Conservation (phyloP, 345 rosid species). For the Syzygium grande region DNA sequence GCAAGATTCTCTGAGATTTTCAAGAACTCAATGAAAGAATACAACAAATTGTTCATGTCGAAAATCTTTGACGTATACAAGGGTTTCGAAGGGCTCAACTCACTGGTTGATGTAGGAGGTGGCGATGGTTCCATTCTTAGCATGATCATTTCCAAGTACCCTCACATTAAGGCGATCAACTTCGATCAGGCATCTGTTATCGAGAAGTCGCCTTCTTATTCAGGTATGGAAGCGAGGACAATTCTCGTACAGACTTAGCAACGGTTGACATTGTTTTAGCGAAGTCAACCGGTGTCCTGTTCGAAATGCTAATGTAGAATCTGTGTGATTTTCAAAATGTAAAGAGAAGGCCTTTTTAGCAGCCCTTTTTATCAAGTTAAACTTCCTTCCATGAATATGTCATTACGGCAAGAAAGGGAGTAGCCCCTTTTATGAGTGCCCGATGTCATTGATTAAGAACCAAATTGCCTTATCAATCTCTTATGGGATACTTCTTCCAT, state of each 20-base stretch:
- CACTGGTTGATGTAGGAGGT: slow-evolving; percentile 49
- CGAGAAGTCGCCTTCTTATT: slow-evolving; percentile 19
- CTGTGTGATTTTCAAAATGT: not conserved
- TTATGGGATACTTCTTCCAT: not conserved
- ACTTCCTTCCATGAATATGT: not conserved
- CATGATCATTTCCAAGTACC: slow-evolving; percentile 32
- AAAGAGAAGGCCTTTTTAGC: not conserved
- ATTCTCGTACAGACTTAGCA: not conserved
- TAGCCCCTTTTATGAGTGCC: not conserved
- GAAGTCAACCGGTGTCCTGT: not conserved
- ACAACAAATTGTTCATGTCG: slow-evolving; percentile 27
- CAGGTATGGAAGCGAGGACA: slow-evolving; percentile 11
- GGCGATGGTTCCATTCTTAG: slow-evolving; percentile 43
- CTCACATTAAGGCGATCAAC: slow-evolving; percentile 38
- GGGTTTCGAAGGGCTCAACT: slow-evolving; percentile 31
- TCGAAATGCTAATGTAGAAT: not conserved
- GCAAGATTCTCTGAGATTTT: slow-evolving; percentile 21
- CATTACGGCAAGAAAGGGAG: not conserved
- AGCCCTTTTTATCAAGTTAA: not conserved
- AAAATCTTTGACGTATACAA: slow-evolving; percentile 26
- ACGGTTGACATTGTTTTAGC: not conserved
- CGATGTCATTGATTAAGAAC: not conserved
- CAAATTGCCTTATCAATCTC: not conserved
- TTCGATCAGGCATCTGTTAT: slow-evolving; percentile 31
- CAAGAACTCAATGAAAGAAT: slow-evolving; percentile 27